Evolutionary conservation across 2,329 filamentous ascomycete species (phyloP).

Genomic region (Raffaelea ambrosiae): DNA sequence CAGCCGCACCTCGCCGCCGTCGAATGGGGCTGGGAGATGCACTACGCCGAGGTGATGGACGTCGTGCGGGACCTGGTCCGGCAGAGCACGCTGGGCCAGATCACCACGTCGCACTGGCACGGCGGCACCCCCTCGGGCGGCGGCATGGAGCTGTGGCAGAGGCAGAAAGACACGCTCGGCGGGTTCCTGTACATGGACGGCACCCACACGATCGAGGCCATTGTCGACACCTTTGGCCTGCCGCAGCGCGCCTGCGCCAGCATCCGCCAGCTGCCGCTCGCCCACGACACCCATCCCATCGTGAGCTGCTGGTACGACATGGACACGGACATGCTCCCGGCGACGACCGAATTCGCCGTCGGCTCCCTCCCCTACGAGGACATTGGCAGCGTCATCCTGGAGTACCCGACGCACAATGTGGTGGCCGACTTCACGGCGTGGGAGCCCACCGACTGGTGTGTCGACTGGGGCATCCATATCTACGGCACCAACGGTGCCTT

Average conservation of each 20-base stretch:
- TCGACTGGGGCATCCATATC: background rate
- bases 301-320: background rate
- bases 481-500: background rate
- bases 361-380: background rate
- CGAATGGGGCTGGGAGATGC: background rate
- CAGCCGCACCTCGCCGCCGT: background rate
- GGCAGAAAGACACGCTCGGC: background rate
- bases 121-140: background rate
- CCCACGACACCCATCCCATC: background rate
- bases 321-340: background rate
- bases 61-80: background rate
- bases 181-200: background rate
- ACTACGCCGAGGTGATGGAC: background rate
- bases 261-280: background rate
- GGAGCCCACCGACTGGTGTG: background rate
- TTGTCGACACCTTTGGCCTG: background rate
- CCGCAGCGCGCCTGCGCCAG: background rate
- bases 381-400: background rate
- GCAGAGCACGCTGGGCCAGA: background rate
- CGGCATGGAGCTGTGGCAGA: background rate
- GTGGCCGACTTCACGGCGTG: background rate
- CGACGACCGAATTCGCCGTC: background rate
- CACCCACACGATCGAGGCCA: background rate
- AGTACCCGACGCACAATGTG: background rate
- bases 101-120: background rate